phyloP scores from a whole-genome alignment of 805 yeast genomes.

The Metschnikowia lachancei region DNA sequence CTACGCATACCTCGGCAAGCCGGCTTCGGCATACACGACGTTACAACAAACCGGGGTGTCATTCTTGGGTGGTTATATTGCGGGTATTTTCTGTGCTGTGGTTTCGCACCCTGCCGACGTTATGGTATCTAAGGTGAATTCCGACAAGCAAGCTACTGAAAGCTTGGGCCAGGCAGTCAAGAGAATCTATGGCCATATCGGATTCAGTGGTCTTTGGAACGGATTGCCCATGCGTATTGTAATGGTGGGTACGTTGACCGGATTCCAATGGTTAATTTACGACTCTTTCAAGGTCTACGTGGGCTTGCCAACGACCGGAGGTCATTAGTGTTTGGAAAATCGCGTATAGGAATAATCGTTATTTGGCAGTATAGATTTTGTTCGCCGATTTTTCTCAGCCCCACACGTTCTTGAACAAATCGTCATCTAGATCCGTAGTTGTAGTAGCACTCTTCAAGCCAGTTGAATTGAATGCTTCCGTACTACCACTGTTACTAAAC shows the following conservation, averaged over 20 bases:
- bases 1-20: constrained; percentile 68
- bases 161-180: constrained; percentile 60
- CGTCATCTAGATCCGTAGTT: constrained; percentile 48
- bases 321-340: constrained; percentile 23
- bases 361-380: background rate
- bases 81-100: constrained; percentile 94
- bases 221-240: constrained; percentile 92
- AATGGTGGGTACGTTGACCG: constrained; percentile 97
- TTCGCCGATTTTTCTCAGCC: constrained; percentile 25
- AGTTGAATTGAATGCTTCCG: constrained; percentile 1
- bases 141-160: constrained; percentile 65
- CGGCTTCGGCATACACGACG: constrained; percentile 66
- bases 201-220: constrained; percentile 90
- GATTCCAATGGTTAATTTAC: constrained; percentile 94
- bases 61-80: constrained; percentile 92
- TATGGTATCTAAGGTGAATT: constrained; percentile 89
- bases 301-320: constrained; percentile 94
- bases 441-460: constrained; percentile 7
- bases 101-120: constrained; percentile 99
- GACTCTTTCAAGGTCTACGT: constrained; percentile 93
- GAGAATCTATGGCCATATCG: constrained; percentile 79
- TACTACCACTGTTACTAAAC: constrained; percentile 5
- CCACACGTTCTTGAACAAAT: constrained; percentile 71
- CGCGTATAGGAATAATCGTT: background rate
- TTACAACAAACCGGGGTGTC: constrained; percentile 91